These are phyloP conservation scores for Berberis thunbergii DNA, from an alignment of 164 flowering plant species.

Conservation along the genomic window DNA sequence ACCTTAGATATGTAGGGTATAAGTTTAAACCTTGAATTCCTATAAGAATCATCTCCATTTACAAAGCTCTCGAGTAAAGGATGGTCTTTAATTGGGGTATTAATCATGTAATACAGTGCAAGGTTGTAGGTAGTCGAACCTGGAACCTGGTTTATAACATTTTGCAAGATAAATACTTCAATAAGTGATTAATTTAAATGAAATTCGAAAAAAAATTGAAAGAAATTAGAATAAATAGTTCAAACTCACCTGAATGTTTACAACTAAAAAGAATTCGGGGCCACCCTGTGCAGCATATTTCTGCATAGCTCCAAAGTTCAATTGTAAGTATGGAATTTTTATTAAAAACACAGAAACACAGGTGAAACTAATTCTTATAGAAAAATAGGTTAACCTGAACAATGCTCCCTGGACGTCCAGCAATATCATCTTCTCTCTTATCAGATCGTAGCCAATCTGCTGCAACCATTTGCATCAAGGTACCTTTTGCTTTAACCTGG, in stretches of 20 bases:
- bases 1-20: slow-evolving; percentile 93
- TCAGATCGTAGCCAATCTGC: slow-evolving; percentile 87
- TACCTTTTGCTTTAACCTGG: slow-evolving; percentile 61
- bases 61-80: slow-evolving; percentile 68
- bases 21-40: slow-evolving; percentile 91
- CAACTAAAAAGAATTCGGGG: slow-evolving; percentile 77
- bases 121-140: slow-evolving; percentile 66
- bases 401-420: slow-evolving; percentile 61
- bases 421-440: slow-evolving; percentile 78
- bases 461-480: slow-evolving; percentile 80
- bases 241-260: slow-evolving; percentile 69
- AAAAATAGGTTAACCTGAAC: slow-evolving; percentile 48
- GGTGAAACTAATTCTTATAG: too few relatives aligned
- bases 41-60: slow-evolving; percentile 73
- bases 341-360: neutral
- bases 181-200: neutral
- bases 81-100: slow-evolving; percentile 44
- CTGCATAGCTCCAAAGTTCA: slow-evolving; percentile 25
- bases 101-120: slow-evolving; percentile 67
- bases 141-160: slow-evolving; percentile 52
- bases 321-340: neutral
- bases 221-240: neutral
- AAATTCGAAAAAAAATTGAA: too few relatives aligned
- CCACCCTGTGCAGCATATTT: slow-evolving; percentile 69
- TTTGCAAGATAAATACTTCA: neutral